Evolutionary conservation across 768 basidiomycete species (phyloP), one percentile per base, ranked within the genome.

Genomic region (Tulasnella calospora): DNA sequence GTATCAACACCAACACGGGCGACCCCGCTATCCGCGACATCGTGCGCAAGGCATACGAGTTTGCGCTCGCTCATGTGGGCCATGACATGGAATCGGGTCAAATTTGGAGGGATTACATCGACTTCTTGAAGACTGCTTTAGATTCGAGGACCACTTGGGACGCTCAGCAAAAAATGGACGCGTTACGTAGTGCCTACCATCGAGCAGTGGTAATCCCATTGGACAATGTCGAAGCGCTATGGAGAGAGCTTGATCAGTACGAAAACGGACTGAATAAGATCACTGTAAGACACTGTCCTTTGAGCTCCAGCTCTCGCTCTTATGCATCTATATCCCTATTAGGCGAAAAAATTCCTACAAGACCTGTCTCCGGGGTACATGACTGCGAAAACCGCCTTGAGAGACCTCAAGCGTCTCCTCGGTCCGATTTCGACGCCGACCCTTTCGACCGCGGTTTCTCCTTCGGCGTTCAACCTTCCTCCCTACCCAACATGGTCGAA

Each of bases 331-430:
- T 19, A 5, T 17, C 46, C n/a, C 51, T 70, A 19, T 1, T 80
- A 92, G 92, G 96, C 97, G 19, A 98, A 99, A 84, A 98, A 98
- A 83, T 96, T 98, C 85, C 91, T 98, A 86, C 88, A 90, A 77
- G 96, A 98, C 84, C 88, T 94, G n/a, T 93, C 94, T 2, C 94
- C 95, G 8, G 90, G 92, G 2, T 93, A 98, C 83, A 96, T 98
- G 94, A 96, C 97, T 82, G 97, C 98, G 0, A 91, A 96, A 19
- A 92, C 93, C 0, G 92, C 92, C 0, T 89, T 96, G 40, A 92
- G 94, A 77, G 92, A 95, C 82, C 86, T 99, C 27, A 86, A 84
- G 41, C 89, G 90, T 77, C 88, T 94, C 61, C 86, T 89, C 47
- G 89, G 88, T 13, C 86, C 88, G 0, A 79, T 79, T 73, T 69